phyloP scores from a whole-genome alignment of 2,329 filamentous ascomycete species.

The Exophiala spinifera region DNA sequence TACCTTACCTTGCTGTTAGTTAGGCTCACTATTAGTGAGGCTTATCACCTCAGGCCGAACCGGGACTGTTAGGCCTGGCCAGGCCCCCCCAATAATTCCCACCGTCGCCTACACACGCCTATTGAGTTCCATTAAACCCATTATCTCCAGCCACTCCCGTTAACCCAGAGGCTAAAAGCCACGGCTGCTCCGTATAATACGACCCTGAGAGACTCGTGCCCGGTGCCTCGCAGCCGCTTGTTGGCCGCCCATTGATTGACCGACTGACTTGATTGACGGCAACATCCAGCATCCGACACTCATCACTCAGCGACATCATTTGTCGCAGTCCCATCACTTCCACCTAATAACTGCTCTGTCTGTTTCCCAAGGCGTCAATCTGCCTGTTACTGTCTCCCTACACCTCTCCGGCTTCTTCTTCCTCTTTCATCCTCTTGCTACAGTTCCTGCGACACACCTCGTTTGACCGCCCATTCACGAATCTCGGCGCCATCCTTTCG shows the following conservation, averaged over 20 bases:
- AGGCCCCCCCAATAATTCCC: background rate
- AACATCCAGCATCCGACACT: background rate
- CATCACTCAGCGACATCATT: constrained; percentile 19
- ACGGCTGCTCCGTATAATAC: too few species aligned
- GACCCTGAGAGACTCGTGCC: too few species aligned
- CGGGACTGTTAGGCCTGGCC: too few species aligned
- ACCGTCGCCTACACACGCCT: background rate
- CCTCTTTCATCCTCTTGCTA: background rate
- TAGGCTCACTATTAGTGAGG: too few species aligned
- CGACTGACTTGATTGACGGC: background rate
- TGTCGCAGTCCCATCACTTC: constrained; percentile 13
- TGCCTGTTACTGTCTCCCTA: background rate
- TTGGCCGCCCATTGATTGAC: background rate
- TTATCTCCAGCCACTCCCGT: background rate
- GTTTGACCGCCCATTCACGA: background rate
- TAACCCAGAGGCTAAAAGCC: too few species aligned
- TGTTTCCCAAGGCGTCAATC: background rate
- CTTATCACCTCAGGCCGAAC: too few species aligned
- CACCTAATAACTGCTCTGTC: background rate
- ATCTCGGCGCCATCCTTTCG: background rate
- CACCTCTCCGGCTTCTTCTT: background rate
- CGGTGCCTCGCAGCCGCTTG: background rate
- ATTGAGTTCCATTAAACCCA: background rate
- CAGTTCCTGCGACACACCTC: background rate
- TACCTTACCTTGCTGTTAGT: too few species aligned